phyloP scores from a whole-genome alignment of 2,329 filamentous ascomycete species.

The Verruconis gallopava region DNA sequence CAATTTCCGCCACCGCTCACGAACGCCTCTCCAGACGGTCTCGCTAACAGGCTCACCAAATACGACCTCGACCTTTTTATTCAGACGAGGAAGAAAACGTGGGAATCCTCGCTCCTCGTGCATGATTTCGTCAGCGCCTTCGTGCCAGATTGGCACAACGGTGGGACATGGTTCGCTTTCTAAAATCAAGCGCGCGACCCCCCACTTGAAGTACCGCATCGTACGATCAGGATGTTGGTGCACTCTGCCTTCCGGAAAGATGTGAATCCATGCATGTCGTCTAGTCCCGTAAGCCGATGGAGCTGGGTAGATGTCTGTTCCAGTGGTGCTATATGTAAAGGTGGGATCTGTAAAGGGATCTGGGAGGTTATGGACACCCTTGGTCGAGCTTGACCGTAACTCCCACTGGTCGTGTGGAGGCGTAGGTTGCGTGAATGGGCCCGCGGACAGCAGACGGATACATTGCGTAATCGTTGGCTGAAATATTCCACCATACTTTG shows the following conservation, averaged over 20 bases:
- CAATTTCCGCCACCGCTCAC: conserved; percentile 60
- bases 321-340: conserved; percentile 53
- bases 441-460: conserved; percentile 63
- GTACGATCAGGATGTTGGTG: conserved; percentile 70
- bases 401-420: conserved; percentile 9
- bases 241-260: conserved; percentile 90
- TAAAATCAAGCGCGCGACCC: conserved; percentile 77
- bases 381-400: background rate
- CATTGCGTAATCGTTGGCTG: conserved; percentile 82
- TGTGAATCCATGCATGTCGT: conserved; percentile 75
- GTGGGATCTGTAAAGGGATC: conserved; percentile 44
- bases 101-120: conserved; percentile 69
- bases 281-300: conserved; percentile 60
- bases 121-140: conserved; percentile 83
- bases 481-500: conserved; percentile 68
- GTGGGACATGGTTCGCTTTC: conserved; percentile 80
- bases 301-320: conserved; percentile 51
- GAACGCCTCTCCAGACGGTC: conserved; percentile 61
- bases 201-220: conserved; percentile 98
- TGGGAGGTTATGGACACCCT: conserved; percentile 17
- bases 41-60: conserved; percentile 70
- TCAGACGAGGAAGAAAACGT: conserved; percentile 63
- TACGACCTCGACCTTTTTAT: conserved; percentile 56
- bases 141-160: conserved; percentile 86
- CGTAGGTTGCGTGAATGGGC: conserved; percentile 30